phyloP scores from a whole-genome alignment of 306 rosid genomes.

The Neltuma alba region DNA sequence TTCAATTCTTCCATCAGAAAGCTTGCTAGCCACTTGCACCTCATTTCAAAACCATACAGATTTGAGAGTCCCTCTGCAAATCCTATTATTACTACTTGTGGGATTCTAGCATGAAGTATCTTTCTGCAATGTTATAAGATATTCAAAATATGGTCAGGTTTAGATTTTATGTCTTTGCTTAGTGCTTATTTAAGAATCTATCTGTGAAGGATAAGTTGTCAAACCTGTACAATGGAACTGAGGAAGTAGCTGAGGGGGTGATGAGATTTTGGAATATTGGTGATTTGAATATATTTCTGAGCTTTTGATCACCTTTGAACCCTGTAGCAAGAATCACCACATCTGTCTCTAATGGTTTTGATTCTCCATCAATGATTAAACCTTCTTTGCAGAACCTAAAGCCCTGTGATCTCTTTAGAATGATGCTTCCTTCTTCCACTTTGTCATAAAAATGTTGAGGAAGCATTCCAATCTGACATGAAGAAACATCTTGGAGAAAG shows the following conservation, averaged over 20 bases:
- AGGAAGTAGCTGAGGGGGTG: conserved; percentile 16
- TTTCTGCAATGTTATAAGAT: conserved; percentile 30
- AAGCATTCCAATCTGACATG: conserved; percentile 38
- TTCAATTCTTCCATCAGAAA: conserved; percentile 44
- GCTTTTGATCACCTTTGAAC: conserved; percentile 52
- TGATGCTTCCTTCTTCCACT: conserved; percentile 54
- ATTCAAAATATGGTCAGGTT: background rate
- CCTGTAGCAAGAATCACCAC: conserved; percentile 63
- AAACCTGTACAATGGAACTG: conserved; percentile 51
- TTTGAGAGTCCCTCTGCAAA: conserved; percentile 45
- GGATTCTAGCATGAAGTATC: conserved; percentile 46
- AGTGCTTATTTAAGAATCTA: background rate
- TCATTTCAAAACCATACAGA: conserved; percentile 38
- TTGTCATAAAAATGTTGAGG: conserved; percentile 48
- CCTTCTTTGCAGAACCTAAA: conserved; percentile 53
- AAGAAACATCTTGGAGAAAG: conserved; percentile 44
- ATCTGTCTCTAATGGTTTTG: conserved; percentile 43
- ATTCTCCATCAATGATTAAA: conserved; percentile 46
- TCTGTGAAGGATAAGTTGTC: background rate
- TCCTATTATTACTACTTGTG: conserved; percentile 52
- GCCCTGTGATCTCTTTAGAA: conserved; percentile 46
- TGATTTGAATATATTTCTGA: conserved; percentile 50
- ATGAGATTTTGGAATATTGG: conserved; percentile 41
- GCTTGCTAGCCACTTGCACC: conserved; percentile 50
- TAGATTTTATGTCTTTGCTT: background rate